Percentiles rank a stretch among this genome's conserved stretches.
These are phyloP conservation scores for Teunomyces barrocoloradensis DNA, from an alignment of 805 yeast genomes.

Conservation along the genomic window DNA sequence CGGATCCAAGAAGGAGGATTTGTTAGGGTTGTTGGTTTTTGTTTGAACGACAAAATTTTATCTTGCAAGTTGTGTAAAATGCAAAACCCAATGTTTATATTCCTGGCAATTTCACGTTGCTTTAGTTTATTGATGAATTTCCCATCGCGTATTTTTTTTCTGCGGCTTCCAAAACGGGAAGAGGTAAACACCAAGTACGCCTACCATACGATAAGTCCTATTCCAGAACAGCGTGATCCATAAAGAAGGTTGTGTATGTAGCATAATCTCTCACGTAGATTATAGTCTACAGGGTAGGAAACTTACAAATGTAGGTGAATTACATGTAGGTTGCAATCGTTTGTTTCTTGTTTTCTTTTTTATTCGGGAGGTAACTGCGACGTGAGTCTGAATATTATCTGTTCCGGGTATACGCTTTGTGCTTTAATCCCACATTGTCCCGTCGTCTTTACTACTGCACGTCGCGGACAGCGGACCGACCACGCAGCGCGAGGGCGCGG, in stretches of 20 bases:
- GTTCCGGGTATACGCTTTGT: neutral
- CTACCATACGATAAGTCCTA: neutral
- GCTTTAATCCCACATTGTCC: neutral
- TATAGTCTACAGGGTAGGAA: no score
- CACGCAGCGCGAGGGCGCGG: neutral
- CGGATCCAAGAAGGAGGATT: neutral
- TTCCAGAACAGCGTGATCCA: neutral
- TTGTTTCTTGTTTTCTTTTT: no score
- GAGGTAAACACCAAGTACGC: constrained; percentile 1
- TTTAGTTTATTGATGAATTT: constrained; percentile 3
- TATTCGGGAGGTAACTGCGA: no score
- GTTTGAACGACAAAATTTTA: constrained; percentile 5
- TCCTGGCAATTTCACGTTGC: constrained; percentile 3
- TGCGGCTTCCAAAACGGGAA: neutral
- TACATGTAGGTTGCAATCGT: no score
- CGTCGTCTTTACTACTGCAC: neutral
- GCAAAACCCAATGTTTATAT: constrained; percentile 2
- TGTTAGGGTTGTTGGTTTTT: constrained; percentile 3
- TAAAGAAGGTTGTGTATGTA: no score
- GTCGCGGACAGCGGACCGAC: neutral
- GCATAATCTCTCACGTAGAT: no score
- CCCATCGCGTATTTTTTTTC: constrained; percentile 3
- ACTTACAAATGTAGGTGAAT: no score
- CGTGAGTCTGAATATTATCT: neutral
- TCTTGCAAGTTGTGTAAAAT: constrained; percentile 2